Conservation (phyloP, 371 early-diverging fungal species). For the Dichotomocladium elegans region DNA sequence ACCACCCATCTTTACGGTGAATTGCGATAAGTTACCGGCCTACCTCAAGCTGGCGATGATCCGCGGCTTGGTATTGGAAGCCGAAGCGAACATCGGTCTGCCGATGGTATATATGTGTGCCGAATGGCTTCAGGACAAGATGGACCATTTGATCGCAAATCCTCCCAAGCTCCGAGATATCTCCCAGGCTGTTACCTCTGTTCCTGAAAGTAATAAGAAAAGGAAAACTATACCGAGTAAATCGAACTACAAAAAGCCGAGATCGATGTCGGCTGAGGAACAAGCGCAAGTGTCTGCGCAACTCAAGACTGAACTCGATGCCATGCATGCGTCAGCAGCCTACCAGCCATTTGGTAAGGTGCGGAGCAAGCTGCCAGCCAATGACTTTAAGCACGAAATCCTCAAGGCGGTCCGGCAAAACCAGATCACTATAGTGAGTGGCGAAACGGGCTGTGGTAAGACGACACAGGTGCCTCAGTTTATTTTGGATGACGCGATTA, state of each 20-base stretch:
- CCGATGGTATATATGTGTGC: constrained; percentile 69
- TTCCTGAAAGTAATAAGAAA: constrained; percentile 1
- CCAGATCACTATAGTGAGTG: constrained; percentile 62
- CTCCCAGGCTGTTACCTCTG: constrained; percentile 34
- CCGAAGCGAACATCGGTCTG: constrained; percentile 51
- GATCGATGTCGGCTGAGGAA: not conserved
- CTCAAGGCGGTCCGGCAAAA: constrained; percentile 46
- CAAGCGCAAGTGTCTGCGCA: constrained; percentile 9
- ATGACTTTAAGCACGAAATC: constrained; percentile 52
- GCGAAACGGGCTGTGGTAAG: constrained; percentile 86
- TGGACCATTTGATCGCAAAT: constrained; percentile 49
- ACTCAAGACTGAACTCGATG: constrained; percentile 21
- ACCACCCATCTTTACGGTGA: constrained; percentile 61
- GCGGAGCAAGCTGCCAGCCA: constrained; percentile 66
- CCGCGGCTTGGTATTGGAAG: constrained; percentile 52
- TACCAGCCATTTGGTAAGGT: constrained; percentile 51
- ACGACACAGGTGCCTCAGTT: constrained; percentile 92
- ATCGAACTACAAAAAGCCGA: not conserved
- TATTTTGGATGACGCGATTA: constrained; percentile 72
- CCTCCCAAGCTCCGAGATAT: constrained; percentile 60
- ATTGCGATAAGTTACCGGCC: constrained; percentile 61
- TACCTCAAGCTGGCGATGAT: constrained; percentile 69
- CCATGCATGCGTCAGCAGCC: constrained; percentile 22
- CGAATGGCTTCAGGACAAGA: constrained; percentile 66
- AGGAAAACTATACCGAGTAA: not conserved